A percentile compares a stretch with the other conserved stretches of the same genome.
These are phyloP conservation scores for Scleromitrula shiraiana DNA, from an alignment of 2,329 filamentous ascomycete genomes.

Conservation along the genomic window DNA sequence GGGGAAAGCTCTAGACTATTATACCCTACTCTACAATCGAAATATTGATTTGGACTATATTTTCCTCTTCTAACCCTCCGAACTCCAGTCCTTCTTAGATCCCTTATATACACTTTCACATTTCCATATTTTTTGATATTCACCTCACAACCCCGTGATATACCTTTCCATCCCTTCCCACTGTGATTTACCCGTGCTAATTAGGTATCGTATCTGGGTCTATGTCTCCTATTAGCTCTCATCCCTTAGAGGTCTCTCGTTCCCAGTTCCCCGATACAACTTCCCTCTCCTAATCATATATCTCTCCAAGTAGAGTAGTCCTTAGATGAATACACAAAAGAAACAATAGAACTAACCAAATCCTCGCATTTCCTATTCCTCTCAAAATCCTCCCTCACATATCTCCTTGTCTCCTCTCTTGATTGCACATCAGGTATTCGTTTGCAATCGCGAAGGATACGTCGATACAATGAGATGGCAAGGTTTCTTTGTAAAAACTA, in stretches of 20 bases:
- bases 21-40: too few species aligned
- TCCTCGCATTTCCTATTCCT: constrained; percentile 49
- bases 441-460: constrained; percentile 46
- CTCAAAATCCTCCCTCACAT: constrained; percentile 54
- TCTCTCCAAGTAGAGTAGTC: too few species aligned
- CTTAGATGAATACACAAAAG: not conserved
- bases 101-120: not conserved
- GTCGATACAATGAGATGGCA: constrained; percentile 49
- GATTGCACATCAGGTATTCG: constrained; percentile 44
- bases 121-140: not conserved
- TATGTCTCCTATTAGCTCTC: constrained; percentile 23
- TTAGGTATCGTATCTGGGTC: constrained; percentile 54
- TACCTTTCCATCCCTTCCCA: constrained; percentile 56
- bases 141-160: constrained; percentile 39
- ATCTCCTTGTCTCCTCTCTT: constrained; percentile 47
- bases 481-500: constrained; percentile 50
- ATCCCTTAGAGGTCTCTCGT: not conserved
- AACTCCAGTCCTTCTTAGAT: not conserved
- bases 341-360: constrained; percentile 36
- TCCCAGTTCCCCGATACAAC: not conserved
- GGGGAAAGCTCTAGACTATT: too few species aligned
- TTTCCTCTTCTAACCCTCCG: too few species aligned
- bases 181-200: constrained; percentile 57
- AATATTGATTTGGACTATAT: too few species aligned
- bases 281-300: too few species aligned